Evolutionary conservation across 1,139 yeast species (phyloP), one percentile per base, ranked within the genome.

Genomic region (Kodamaea alishanica): DNA sequence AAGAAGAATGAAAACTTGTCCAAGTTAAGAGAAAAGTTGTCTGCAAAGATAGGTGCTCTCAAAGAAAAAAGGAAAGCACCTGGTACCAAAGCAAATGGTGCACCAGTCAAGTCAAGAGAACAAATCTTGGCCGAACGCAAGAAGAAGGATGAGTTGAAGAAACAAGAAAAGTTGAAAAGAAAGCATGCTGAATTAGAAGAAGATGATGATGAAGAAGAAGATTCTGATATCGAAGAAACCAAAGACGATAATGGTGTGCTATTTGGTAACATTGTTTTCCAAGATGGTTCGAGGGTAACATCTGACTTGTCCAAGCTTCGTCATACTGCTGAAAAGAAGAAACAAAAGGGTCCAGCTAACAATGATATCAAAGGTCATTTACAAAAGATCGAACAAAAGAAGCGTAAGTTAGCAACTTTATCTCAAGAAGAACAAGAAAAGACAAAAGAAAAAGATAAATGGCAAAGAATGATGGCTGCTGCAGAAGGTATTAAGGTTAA

Each of bases 21-120:
- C 6, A 83, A 77, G 47, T 72, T 92, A 45, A 76, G 88, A 51
- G 81, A 78, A 24, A 81, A 84, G 58, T 73, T 92, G 38, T 82
- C 92, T 26, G 75, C 75, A 15, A 86, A 81, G 59, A 90, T 92
- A 48, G 77, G 70, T 43, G 70, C 63, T 24, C 59, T 92, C 63
- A 79, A 81, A 50, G 92, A 84, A 43, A 85, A 79, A 61, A 79
- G 99, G 55, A 90, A 84, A 55, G 98, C 97, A 0, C 94, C 94
- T 1, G 97, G 97, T 1, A 68, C 92, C 0, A 83, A 79, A 33
- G 80, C 73, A 10, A 71, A 75, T 4, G 96, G 95, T 24, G 94
- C 96, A 0, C 92, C 94, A 8, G n/a, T n/a, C n/a, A 75, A 82
- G 44, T 82, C 90, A 3, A 73, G 94, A 57, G 89, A 84, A 46